Conservation (phyloP, 441 rosid species). For the Flueggea neowawraea region DNA sequence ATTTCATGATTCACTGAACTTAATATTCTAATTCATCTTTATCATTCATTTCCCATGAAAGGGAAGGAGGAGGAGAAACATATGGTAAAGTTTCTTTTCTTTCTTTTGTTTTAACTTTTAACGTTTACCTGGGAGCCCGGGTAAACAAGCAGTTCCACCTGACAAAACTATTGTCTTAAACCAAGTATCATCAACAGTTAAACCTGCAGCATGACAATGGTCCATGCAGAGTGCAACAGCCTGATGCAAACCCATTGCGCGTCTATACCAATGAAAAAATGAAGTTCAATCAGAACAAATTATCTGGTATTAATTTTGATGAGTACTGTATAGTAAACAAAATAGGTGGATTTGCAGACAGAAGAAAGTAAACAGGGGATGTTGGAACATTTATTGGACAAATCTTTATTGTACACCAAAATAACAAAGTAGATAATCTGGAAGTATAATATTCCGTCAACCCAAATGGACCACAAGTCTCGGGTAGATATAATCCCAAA, state of each 20-base stretch:
- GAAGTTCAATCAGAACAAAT: neutral
- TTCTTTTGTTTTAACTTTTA: neutral
- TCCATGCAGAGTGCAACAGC: slow-evolving; percentile 94
- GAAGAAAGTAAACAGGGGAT: no score
- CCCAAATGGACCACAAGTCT: no score
- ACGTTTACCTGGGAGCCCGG: slow-evolving; percentile 81
- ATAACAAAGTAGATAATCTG: no score
- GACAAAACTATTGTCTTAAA: slow-evolving; percentile 82
- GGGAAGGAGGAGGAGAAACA: no score
- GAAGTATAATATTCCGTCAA: no score
- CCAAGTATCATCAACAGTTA: slow-evolving; percentile 69
- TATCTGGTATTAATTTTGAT: neutral
- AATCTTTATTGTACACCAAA: no score
- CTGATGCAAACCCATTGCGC: slow-evolving; percentile 83
- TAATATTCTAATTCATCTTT: neutral
- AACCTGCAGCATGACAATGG: slow-evolving; percentile 71
- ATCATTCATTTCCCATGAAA: neutral
- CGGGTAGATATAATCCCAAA: no score
- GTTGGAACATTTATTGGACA: no score
- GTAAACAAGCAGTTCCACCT: slow-evolving; percentile 81
- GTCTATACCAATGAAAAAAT: slow-evolving; percentile 32
- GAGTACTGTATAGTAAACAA: no score
- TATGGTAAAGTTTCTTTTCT: no score
- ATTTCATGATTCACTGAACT: neutral
- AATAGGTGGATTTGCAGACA: no score